Evolutionary conservation across 352 stramenopile species (phyloP), one percentile per base, ranked within the genome.

Genomic region (Globisporangium middletonii): DNA sequence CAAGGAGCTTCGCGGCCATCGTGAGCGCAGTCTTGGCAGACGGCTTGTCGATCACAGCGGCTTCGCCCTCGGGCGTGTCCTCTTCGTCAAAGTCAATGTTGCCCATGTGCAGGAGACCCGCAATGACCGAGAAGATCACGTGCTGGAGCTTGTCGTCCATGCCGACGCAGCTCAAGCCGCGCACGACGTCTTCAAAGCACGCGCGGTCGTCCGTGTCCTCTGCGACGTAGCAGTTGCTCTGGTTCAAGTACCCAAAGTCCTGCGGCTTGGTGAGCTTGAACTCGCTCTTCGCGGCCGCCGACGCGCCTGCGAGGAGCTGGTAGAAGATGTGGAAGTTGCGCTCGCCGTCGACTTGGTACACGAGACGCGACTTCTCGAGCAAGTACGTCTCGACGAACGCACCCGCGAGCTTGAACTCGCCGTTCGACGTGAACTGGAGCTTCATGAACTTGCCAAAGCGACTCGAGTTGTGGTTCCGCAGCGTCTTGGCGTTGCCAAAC

Each of bases 291-390:
- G 79, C 71, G 50, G 65, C 60, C 7, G 71, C 44, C 18, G 79
- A 84, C 4, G 83, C 81, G 26, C 83, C 89, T 4, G 75, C 65
- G 41, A 96, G 68, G 43, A 98, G 58, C 67, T 98, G 89, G 67
- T 98, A 98, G 58, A 98, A 98, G 53, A 97, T 95, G 71, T 98
- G 94, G 67, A 98, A 98, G 68, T 97, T 97, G 62, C 94, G 88
- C 69, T 98, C 92, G 41, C 86, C 84, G 42, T 91, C 76, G 41
- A 95, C 90, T 45, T 96, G 86, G 67, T 94, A 89, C 55, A 94
- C 85, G 9, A 96, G 73, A 46, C 85, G 83, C 55, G 83, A 93
- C 70, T 94, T 94, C 62, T 96, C 83, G 13, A 96, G 68, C 67
- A 96, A 57, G 56, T 96, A 94, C 52, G 85, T 96, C 60, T 96